Evolutionary conservation across 1,284 basidiomycete species (phyloP).

Genomic region (Papiliotrema fonsecae): DNA sequence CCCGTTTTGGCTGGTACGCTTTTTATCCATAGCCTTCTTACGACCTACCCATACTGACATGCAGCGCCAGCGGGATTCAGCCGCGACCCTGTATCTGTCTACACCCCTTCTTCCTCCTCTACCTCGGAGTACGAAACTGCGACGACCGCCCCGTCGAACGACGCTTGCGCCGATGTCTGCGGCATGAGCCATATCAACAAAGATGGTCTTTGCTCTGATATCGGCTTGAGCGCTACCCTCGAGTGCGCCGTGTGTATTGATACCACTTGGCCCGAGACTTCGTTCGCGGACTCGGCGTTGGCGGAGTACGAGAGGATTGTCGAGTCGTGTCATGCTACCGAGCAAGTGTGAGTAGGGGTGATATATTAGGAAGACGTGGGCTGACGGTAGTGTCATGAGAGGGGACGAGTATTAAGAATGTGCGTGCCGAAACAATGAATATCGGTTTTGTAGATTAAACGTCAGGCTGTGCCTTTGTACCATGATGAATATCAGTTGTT

Average conservation of each 20-base stretch:
- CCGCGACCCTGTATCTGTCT: neutral
- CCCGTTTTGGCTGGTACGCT: neutral
- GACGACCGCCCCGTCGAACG: neutral
- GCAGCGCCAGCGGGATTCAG: too few relatives aligned
- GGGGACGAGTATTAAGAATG: too few relatives aligned
- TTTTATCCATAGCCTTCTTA: too few relatives aligned
- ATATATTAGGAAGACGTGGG: neutral
- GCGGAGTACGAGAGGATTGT: slow-evolving; percentile 10
- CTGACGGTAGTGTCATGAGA: neutral
- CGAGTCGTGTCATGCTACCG: neutral
- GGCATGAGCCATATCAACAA: neutral
- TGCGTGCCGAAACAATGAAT: too few relatives aligned
- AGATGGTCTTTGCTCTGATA: slow-evolving; percentile 1
- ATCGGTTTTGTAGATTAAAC: too few relatives aligned
- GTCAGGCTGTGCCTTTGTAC: too few relatives aligned
- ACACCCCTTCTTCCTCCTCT: neutral
- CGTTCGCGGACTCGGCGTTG: slow-evolving; percentile 5
- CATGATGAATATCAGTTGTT: too few relatives aligned
- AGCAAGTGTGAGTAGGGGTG: neutral
- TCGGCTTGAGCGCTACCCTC: neutral
- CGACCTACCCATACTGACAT: too few relatives aligned
- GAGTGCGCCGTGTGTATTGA: slow-evolving; percentile 8
- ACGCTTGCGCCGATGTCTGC: slow-evolving; percentile 1
- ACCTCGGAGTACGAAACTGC: too few relatives aligned
- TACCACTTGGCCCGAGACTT: slow-evolving; percentile 4